Evolutionary conservation across 371 early-diverging fungal species (phyloP).

Genomic region (Rhizopus sp.): DNA sequence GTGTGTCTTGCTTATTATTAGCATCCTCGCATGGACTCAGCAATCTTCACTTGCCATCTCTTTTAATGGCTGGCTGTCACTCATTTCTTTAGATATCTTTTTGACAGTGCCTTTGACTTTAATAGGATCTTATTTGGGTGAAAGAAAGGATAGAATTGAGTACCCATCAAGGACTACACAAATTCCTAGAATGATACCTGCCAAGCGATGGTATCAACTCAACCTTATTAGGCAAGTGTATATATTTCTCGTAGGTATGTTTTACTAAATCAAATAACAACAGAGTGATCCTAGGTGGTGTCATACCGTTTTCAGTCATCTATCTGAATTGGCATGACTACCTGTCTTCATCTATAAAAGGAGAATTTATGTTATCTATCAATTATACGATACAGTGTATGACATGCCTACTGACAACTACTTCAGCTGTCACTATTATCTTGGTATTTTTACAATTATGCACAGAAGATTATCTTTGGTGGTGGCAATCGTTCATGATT

Average conservation of each 20-base stretch:
- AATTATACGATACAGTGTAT: constrained; percentile 17
- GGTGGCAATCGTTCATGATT: constrained; percentile 48
- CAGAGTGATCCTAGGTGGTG: constrained; percentile 35
- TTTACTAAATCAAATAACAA: neutral
- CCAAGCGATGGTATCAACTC: constrained; percentile 43
- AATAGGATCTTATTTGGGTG: constrained; percentile 42
- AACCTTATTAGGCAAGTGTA: constrained; percentile 29
- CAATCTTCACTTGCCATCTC: constrained; percentile 47
- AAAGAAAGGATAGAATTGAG: constrained; percentile 38
- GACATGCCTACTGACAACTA: constrained; percentile 21
- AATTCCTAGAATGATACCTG: constrained; percentile 46
- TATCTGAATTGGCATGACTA: constrained; percentile 46
- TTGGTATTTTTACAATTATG: constrained; percentile 48
- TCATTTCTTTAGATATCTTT: constrained; percentile 32
- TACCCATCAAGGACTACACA: constrained; percentile 46
- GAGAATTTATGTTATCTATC: constrained; percentile 32
- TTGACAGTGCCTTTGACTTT: constrained; percentile 33
- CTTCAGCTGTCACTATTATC: constrained; percentile 32
- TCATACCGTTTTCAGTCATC: constrained; percentile 46
- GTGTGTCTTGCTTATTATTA: constrained; percentile 21
- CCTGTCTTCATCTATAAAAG: constrained; percentile 31
- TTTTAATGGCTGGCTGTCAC: constrained; percentile 34
- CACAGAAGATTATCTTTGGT: constrained; percentile 52
- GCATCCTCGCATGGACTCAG: constrained; percentile 37
- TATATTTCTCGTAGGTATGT: neutral